Base-by-base conservation (phyloP, 495 filamentous ascomycete genomes). In the Talaromyces thailandensis region DNA sequence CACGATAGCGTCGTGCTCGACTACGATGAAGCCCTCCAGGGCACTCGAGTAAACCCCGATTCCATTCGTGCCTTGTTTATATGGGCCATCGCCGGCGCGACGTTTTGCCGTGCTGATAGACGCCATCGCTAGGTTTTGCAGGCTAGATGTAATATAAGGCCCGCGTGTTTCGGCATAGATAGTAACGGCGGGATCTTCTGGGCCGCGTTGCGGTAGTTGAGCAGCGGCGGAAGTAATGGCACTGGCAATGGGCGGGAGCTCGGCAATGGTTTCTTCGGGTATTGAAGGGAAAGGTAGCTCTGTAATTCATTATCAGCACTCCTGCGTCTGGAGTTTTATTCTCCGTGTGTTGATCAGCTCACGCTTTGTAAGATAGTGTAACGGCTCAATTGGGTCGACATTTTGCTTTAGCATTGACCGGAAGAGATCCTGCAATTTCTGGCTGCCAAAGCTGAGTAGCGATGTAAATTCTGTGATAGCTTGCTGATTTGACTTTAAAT, bases 311-410 rank as follows among this genome's bases (percentile, higher is more conserved):
- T 28, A 26, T 72, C 35, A 73, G 69, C 56, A 48, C 56, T 6
- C 29, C 16, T 58, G n/a, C n/a, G 35, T 35, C 32, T 11, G 12
- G 8, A 11, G 1, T 28, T 12, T 11, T 0, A 28, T 32, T 43
- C 0, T 18, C 1, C 8, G 14, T 26, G 29, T 31, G 29, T 8
- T 59, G 6, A 28, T 18, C 18, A 23, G 23, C 66, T 76, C 82
- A 81, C 89, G 82, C 71, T 96, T 97, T n/a, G 90, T 96, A 66
- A 97, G 85, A 69, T 89, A 97, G 68, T 96, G 90, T 48, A 98
- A 75, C 6, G 95, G 93, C 66, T 99, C 94, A 31, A 97, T 83
- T 2, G 88, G 81, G 58, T 82, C 79, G 7, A 86, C 82, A 21
- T 91, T 86, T 65, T 95, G 86, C 28, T 82, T 81, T 37, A 98